These are phyloP conservation scores for Alternaria sp. DNA, from an alignment of 2,329 filamentous ascomycete genomes.

Conservation along the genomic window DNA sequence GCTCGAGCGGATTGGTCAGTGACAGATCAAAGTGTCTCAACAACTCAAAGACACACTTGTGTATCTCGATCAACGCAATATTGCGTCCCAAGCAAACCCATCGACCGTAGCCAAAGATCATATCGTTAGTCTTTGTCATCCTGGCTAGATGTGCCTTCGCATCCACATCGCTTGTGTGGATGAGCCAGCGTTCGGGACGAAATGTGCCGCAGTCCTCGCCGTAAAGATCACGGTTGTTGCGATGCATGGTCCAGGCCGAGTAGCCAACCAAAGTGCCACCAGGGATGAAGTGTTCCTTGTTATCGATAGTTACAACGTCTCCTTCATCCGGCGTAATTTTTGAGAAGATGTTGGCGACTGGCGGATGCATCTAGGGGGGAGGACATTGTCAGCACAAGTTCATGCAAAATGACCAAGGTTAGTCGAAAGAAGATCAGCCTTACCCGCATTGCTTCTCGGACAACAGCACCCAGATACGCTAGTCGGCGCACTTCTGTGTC, in stretches of 20 bases:
- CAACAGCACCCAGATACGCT: constrained; percentile 58
- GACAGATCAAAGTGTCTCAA: constrained; percentile 46
- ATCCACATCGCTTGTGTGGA: constrained; percentile 31
- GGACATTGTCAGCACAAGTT: neutral
- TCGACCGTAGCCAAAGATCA: constrained; percentile 51
- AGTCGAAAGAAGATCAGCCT: neutral
- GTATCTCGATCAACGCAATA: constrained; percentile 51
- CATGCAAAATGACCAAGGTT: neutral
- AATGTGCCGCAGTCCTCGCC: constrained; percentile 57
- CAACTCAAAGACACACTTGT: constrained; percentile 55
- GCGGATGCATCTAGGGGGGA: constrained; percentile 52
- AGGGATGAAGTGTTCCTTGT: constrained; percentile 43
- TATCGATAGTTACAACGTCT: constrained; percentile 42
- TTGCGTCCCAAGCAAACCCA: constrained; percentile 48
- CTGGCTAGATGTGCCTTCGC: constrained; percentile 37
- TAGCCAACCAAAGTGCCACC: constrained; percentile 50
- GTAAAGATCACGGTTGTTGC: constrained; percentile 42
- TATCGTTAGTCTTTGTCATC: constrained; percentile 47
- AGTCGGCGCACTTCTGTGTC: constrained; percentile 56
- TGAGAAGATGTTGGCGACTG: constrained; percentile 47
- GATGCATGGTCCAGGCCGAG: constrained; percentile 46
- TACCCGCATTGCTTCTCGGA: constrained; percentile 57
- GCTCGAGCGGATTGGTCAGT: constrained; percentile 40
- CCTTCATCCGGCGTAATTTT: constrained; percentile 44
- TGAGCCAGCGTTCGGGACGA: constrained; percentile 61